Base-by-base conservation (phyloP, 139 green algal species). In the Volvox reticuliferus region DNA sequence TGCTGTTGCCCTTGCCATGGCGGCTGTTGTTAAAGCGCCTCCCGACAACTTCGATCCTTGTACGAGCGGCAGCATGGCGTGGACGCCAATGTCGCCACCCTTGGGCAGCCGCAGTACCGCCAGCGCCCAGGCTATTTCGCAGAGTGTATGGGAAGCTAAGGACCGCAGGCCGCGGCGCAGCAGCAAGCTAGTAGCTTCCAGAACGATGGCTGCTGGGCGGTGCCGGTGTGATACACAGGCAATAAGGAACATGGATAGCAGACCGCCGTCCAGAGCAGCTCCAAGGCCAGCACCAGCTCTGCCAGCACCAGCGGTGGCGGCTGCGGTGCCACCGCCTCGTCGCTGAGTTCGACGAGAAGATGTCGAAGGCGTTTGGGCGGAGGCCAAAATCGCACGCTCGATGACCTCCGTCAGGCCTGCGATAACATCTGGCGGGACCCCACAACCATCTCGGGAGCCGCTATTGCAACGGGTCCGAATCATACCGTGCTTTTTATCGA, bases 231-330 rank as follows among this genome's bases (percentile, higher is more conserved):
- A 44, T 20, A 82, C 69, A n/a, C 69, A 89, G 37, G 85, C 69
- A 2, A 71, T 35, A 0, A 89, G 22, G 61, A 83, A 84, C 86
- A 90, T 90, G 86, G 32, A 84, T 61, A 90, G 75, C 20, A 90
- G 86, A 26, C 75, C 75, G 17, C 75, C 73, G 50, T 90, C 73
- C 21, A 85, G 50, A 32, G 62, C 16, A 26, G 78, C 71, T 18
- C 28, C 71, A 6, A 18, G 21, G 71, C 71, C 71, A 32, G 26
- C 71, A 36, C 18, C 71, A 30, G 26, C 2, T n/a, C 26, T 20
- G 71, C 71, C 16, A 30, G 1, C 71, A 30, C 20, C 6, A 18
- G 71, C 71, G 21, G 18, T 20, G 71, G 26, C 71, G 71, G 65
- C 65, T 12, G 65, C 6, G 65, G 65, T 28, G 65, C 6, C 65